phyloP scores from a whole-genome alignment of 2,329 filamentous ascomycete genomes.

The Diplocarpon rosae region DNA sequence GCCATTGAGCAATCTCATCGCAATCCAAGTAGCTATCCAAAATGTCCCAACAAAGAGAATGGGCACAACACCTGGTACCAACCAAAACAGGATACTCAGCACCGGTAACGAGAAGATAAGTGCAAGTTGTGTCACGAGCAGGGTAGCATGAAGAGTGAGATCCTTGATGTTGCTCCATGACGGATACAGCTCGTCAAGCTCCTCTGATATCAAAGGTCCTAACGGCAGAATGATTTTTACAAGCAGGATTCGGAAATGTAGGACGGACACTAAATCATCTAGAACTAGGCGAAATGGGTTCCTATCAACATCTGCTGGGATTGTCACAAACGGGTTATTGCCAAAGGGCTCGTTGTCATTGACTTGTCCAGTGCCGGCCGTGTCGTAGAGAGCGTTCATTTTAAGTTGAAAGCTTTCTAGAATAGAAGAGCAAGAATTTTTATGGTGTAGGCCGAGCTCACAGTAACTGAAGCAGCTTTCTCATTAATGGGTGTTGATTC shows the following conservation, averaged over 20 bases:
- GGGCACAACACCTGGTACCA: conserved; percentile 38
- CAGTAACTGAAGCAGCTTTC: too few species aligned
- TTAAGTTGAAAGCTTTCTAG: too few species aligned
- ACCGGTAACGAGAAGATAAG: conserved; percentile 48
- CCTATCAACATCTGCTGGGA: conserved; percentile 10
- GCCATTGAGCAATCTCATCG: conserved; percentile 45
- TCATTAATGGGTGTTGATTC: too few species aligned
- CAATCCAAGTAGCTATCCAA: conserved; percentile 36
- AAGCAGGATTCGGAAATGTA: conserved; percentile 30
- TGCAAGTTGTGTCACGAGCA: conserved; percentile 44
- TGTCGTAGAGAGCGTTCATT: neutral
- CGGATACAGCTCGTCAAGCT: conserved; percentile 53
- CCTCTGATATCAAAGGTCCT: conserved; percentile 38
- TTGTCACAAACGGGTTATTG: conserved; percentile 11
- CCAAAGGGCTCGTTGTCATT: conserved; percentile 12
- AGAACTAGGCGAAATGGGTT: conserved; percentile 29
- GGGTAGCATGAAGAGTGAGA: conserved; percentile 44
- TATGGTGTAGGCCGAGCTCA: too few species aligned
- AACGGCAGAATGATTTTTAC: conserved; percentile 50
- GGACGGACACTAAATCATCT: conserved; percentile 30
- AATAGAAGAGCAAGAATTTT: too few species aligned
- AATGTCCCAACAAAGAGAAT: conserved; percentile 32
- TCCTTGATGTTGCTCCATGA: conserved; percentile 45
- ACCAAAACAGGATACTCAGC: conserved; percentile 24
- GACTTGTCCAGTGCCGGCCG: conserved; percentile 5